Evolutionary conservation across 495 filamentous ascomycete species (phyloP).

Genomic region (Margaritispora aquatica): DNA sequence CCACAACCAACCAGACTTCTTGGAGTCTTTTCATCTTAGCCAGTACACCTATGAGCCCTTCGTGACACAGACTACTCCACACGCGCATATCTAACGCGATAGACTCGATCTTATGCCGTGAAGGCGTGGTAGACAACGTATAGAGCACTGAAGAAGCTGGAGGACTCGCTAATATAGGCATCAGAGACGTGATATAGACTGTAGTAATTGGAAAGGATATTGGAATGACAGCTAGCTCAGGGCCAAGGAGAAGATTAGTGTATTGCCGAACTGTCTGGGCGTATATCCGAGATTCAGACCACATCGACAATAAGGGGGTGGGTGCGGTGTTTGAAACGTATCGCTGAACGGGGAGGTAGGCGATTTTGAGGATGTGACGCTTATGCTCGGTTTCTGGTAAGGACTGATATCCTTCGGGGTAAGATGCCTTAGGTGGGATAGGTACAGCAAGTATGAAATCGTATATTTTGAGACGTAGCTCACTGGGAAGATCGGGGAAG

Average conservation of each 20-base stretch:
- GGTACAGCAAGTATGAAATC: neutral
- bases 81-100: slow-evolving; percentile 15
- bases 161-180: neutral
- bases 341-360: slow-evolving; percentile 11
- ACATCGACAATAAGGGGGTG: slow-evolving; percentile 10
- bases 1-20: slow-evolving; percentile 18
- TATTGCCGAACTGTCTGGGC: slow-evolving; percentile 1
- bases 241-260: neutral
- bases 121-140: slow-evolving; percentile 9
- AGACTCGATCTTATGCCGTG: slow-evolving; percentile 8
- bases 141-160: slow-evolving; percentile 9
- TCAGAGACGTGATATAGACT: slow-evolving; percentile 14
- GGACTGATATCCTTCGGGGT: neutral
- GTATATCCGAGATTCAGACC: slow-evolving; percentile 11
- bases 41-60: slow-evolving; percentile 14
- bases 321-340: slow-evolving; percentile 19
- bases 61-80: slow-evolving; percentile 18
- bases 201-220: slow-evolving; percentile 5
- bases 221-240: slow-evolving; percentile 1
- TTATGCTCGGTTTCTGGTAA: neutral
- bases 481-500: slow-evolving; percentile 13
- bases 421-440: neutral
- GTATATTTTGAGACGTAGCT: slow-evolving; percentile 19
- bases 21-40: slow-evolving; percentile 12
- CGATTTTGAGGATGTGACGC: slow-evolving; percentile 19